A percentile compares a stretch with the other conserved stretches of the same genome.
These are phyloP conservation scores for Clitoria ternatea DNA, from an alignment of 306 rosid species.

Conservation along the genomic window DNA sequence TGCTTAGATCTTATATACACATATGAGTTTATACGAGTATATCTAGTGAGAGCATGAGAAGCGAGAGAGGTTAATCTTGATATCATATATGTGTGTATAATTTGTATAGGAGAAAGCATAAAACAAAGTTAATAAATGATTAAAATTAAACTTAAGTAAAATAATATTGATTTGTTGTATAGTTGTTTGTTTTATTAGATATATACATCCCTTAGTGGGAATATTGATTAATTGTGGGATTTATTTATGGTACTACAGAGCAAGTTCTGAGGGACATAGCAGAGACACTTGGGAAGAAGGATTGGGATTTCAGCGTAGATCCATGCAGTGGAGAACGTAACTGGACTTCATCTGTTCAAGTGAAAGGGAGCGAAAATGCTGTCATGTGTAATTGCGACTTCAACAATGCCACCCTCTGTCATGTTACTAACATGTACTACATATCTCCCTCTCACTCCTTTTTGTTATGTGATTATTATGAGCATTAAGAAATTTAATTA, in stretches of 20 bases:
- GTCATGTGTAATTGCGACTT: slow-evolving; percentile 41
- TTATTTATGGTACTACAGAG: slow-evolving; percentile 12
- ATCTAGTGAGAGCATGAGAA: too few species aligned
- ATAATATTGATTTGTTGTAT: too few species aligned
- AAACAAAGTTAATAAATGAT: too few species aligned
- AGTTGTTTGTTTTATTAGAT: too few species aligned
- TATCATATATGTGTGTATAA: too few species aligned
- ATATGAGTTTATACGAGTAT: too few species aligned
- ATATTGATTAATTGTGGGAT: neutral
- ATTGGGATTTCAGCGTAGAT: slow-evolving; percentile 48
- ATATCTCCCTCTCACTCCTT: neutral
- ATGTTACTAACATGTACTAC: slow-evolving; percentile 45
- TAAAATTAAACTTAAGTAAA: too few species aligned
- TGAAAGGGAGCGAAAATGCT: neutral
- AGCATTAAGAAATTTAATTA: neutral
- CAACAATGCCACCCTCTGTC: slow-evolving; percentile 28
- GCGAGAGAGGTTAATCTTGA: too few species aligned
- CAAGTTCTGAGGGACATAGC: slow-evolving; percentile 41
- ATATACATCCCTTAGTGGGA: too few species aligned
- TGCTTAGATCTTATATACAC: too few species aligned
- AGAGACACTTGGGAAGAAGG: slow-evolving; percentile 39
- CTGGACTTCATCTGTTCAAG: slow-evolving; percentile 19
- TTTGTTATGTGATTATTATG: neutral
- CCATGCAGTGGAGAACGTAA: slow-evolving; percentile 41
- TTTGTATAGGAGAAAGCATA: too few species aligned